These are phyloP conservation scores for Sugiyamaella novakii DNA, from an alignment of 1,139 yeast genomes.

Conservation along the genomic window DNA sequence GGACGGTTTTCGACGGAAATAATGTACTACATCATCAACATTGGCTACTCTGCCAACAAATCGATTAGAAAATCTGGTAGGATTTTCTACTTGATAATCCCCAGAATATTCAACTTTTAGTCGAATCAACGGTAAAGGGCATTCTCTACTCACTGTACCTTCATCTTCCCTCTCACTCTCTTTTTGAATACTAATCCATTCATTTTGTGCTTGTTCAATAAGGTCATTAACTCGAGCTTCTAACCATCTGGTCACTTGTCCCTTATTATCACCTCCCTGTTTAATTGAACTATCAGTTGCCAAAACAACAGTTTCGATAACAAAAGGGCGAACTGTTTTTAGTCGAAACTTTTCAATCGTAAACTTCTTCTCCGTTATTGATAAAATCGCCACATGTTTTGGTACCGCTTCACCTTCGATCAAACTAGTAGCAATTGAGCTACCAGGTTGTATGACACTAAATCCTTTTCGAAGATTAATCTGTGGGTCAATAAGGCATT, in stretches of 20 bases:
- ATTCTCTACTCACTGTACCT: conserved; percentile 29
- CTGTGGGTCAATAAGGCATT: conserved; percentile 74
- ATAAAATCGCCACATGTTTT: conserved; percentile 73
- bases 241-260: conserved; percentile 63
- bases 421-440: conserved; percentile 89
- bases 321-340: conserved; percentile 80
- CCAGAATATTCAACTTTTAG: conserved; percentile 87
- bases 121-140: conserved; percentile 78
- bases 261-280: conserved; percentile 65
- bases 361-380: conserved; percentile 61
- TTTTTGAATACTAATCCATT: conserved; percentile 46
- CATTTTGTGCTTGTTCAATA: conserved; percentile 58
- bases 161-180: conserved; percentile 34
- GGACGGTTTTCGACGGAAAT: conserved; percentile 52
- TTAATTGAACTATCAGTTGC: conserved; percentile 53
- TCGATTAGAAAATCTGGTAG: conserved; percentile 82
- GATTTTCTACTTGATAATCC: conserved; percentile 88
- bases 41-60: conserved; percentile 93
- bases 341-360: conserved; percentile 66
- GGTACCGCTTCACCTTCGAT: conserved; percentile 80
- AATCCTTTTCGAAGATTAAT: conserved; percentile 69
- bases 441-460: conserved; percentile 88
- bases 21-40: conserved; percentile 77
- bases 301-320: conserved; percentile 65
- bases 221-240: conserved; percentile 65